phyloP scores from a whole-genome alignment of 1,284 basidiomycete species.

The Leccinum subrobustum region DNA sequence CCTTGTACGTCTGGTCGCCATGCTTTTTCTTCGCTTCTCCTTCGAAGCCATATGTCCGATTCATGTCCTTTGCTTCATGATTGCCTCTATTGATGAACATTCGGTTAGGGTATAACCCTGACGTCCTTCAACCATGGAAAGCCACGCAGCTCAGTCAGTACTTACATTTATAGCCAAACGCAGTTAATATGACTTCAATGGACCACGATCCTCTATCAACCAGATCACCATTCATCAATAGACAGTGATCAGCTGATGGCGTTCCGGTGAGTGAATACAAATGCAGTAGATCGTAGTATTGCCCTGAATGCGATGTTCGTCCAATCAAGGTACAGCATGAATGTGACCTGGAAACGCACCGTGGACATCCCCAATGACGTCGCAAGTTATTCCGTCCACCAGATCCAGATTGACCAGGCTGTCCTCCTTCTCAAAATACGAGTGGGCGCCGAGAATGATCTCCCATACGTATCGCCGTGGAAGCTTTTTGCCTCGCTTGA shows the following conservation, averaged over 20 bases:
- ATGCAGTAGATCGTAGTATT: constrained; percentile 94
- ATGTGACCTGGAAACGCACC: constrained; percentile 43
- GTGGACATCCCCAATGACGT: constrained; percentile 92
- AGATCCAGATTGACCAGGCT: constrained; percentile 82
- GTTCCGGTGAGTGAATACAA: constrained; percentile 84
- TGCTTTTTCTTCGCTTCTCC: constrained; percentile 96
- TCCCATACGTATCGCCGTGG: constrained; percentile 93
- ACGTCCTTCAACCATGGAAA: constrained; percentile 15
- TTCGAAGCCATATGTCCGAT: constrained; percentile 90
- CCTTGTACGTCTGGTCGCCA: constrained; percentile 89
- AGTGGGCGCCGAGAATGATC: constrained; percentile 87
- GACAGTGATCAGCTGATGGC: constrained; percentile 77
- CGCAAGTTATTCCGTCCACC: constrained; percentile 77
- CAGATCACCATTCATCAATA: constrained; percentile 95
- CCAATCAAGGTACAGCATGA: neutral
- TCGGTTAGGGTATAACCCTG: constrained; percentile 84
- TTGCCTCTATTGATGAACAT: constrained; percentile 96
- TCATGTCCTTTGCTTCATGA: constrained; percentile 95
- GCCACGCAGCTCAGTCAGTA: constrained; percentile 1
- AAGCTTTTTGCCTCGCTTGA: constrained; percentile 88
- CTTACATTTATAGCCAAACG: constrained; percentile 95
- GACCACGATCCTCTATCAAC: constrained; percentile 98
- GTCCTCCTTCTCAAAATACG: constrained; percentile 74
- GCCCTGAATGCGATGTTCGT: constrained; percentile 49
- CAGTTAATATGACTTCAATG: constrained; percentile 92